phyloP scores from a whole-genome alignment of 257 asterid species.

The Rhazya stricta region DNA sequence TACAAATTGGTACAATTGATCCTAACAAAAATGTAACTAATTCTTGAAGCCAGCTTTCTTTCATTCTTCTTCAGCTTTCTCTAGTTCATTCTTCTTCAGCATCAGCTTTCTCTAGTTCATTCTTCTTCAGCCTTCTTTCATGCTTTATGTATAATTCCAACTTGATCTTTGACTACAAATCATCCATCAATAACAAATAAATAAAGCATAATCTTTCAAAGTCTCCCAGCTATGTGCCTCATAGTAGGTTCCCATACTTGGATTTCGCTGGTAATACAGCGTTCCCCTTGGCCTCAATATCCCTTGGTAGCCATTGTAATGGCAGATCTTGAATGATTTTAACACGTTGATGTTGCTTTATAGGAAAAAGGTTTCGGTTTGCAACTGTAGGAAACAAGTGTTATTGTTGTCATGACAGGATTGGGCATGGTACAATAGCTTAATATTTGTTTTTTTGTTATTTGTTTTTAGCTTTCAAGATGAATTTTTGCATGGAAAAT shows the following conservation, averaged over 20 bases:
- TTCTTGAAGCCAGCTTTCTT: too few relatives aligned
- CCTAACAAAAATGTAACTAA: too few relatives aligned
- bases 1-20: too few relatives aligned
- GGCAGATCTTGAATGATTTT: neutral
- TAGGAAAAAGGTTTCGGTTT: conserved; percentile 29
- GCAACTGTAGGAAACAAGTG: conserved; percentile 13
- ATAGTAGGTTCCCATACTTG: conserved; percentile 11
- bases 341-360: neutral
- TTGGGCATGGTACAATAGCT: conserved; percentile 19
- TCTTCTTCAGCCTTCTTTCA: too few relatives aligned
- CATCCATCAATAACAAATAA: too few relatives aligned
- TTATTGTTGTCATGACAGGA: conserved; percentile 28
- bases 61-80: too few relatives aligned
- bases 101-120: too few relatives aligned
- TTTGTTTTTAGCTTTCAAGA: neutral
- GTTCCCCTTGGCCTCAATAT: too few relatives aligned
- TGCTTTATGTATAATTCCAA: too few relatives aligned
- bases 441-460: neutral
- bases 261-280: conserved; percentile 25
- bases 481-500: neutral
- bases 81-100: too few relatives aligned
- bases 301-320: neutral
- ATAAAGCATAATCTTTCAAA: too few relatives aligned
- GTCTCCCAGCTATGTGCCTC: conserved; percentile 21
- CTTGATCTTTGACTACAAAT: too few relatives aligned